These are phyloP conservation scores for Sarocladium strictum DNA, from an alignment of 2,329 filamentous ascomycete species.

Conservation along the genomic window DNA sequence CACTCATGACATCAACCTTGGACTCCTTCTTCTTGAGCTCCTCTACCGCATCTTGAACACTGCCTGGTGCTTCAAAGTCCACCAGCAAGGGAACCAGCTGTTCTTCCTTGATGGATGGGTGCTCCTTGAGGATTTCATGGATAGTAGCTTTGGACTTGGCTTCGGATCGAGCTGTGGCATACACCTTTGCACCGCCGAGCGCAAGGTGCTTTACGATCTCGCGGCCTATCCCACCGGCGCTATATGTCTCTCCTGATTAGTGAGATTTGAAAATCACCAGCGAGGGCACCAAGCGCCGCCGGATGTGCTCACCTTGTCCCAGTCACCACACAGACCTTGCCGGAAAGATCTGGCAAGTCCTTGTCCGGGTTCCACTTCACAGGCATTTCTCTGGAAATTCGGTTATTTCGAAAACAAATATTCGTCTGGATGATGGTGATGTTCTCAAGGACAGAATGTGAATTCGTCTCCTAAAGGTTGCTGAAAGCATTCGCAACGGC, in stretches of 20 bases:
- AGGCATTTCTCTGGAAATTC: conserved; percentile 14
- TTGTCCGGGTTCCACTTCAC: conserved; percentile 10
- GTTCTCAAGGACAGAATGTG: no score
- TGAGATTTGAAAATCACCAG: no score
- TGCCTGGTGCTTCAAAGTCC: conserved; percentile 18
- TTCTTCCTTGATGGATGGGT: conserved; percentile 11
- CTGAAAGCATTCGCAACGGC: no score
- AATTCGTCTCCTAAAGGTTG: no score
- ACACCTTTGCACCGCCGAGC: conserved; percentile 20
- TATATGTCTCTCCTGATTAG: background rate
- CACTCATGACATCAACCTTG: conserved; percentile 22
- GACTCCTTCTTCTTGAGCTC: conserved; percentile 16
- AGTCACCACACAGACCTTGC: conserved; percentile 21
- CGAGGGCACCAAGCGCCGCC: no score
- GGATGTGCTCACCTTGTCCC: conserved; percentile 18
- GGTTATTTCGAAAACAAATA: no score
- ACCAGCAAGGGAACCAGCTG: conserved; percentile 16
- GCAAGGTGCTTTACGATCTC: conserved; percentile 19
- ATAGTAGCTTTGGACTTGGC: conserved; percentile 14
- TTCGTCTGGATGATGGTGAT: no score
- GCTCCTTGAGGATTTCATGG: conserved; percentile 8
- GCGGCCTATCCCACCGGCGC: conserved; percentile 19
- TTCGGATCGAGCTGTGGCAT: conserved; percentile 18
- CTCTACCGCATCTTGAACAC: conserved; percentile 15
- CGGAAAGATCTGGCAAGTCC: conserved; percentile 15